Percentiles rank a stretch among this genome's conserved stretches.
phyloP scores from a whole-genome alignment of 306 rosid genomes.

The Erythrophleum fordii region DNA sequence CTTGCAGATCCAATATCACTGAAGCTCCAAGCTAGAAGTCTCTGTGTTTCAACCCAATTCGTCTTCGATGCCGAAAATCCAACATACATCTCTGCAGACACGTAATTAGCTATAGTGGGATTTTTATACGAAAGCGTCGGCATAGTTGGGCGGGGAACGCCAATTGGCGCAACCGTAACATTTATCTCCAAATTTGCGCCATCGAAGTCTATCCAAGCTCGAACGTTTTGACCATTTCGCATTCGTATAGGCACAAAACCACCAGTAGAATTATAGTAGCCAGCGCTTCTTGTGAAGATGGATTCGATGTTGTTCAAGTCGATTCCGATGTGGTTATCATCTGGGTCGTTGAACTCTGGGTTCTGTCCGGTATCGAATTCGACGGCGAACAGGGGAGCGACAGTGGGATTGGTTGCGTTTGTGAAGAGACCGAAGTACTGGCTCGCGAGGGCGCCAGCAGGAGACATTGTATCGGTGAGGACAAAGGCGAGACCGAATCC shows the following conservation, averaged over 20 bases:
- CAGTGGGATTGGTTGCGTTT: constrained; percentile 47
- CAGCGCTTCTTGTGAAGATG: neutral
- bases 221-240: constrained; percentile 67
- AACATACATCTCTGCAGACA: constrained; percentile 75
- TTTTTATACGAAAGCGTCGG: constrained; percentile 63
- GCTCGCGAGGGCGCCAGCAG: constrained; percentile 71
- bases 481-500: constrained; percentile 88
- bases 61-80: constrained; percentile 92
- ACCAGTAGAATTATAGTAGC: constrained; percentile 64
- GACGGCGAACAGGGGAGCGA: constrained; percentile 73
- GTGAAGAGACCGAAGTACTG: constrained; percentile 90
- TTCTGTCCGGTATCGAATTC: constrained; percentile 86
- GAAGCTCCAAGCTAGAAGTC: constrained; percentile 91
- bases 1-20: constrained; percentile 64
- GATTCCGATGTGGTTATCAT: constrained; percentile 83
- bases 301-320: constrained; percentile 68
- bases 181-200: constrained; percentile 58
- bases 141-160: constrained; percentile 52
- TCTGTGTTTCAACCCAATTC: constrained; percentile 73
- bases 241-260: constrained; percentile 61
- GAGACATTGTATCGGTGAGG: constrained; percentile 70
- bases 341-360: constrained; percentile 77
- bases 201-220: constrained; percentile 82
- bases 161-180: constrained; percentile 71
- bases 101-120: constrained; percentile 56